Base-by-base conservation (phyloP, 2,329 filamentous ascomycete species). In the Epichloe gansuensis region DNA sequence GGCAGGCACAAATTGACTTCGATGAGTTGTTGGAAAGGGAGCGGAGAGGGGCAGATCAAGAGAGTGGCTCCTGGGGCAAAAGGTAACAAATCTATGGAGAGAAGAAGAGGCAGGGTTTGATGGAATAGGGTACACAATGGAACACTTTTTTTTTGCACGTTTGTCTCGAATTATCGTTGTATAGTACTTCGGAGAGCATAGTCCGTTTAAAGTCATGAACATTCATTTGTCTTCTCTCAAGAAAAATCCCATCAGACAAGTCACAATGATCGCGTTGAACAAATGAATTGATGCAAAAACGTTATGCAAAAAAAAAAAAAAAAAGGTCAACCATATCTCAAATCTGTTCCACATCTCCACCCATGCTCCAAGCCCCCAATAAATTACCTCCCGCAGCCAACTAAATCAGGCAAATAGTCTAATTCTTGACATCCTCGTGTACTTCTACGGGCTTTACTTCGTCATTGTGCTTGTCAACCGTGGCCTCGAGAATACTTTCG, bases 1-100 rank as follows among this genome's bases (percentile, higher is more conserved):
- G 67, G 8, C 67, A 73, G 55, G 74, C 75, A 5, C 75, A 78
- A 53, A 68, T 64, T 53, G 73, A 78, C 34, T 78, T 77, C 56
- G 75, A 78, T 53, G 64, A 64, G 21, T 63, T 77, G 53, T 52
- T 77, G 3, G 74, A 77, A 42, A 63, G 66, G 13, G 75, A 77
- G 53, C 64, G 70, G 23, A 60, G 54, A 15, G 64, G 63, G 23
- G 53, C 51, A 4, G 63, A 64, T 4, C 63, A 67, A 49, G 60
- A 60, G 27, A 54, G 49, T 38, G 55, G 51, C 4, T 54, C 61
- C 4, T 68, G 63, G 62, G 49, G 59, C 27, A 57, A 55, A 38
- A 58, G 50, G 38, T 62, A 57, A 47, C 8, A 34, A 27, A 21
- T 11, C 8, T 27, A 36, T 36, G n/a, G 38, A 41, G 11, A 41